phyloP scores from a whole-genome alignment of 2,329 filamentous ascomycete species.

The Neofusicoccum sp. region DNA sequence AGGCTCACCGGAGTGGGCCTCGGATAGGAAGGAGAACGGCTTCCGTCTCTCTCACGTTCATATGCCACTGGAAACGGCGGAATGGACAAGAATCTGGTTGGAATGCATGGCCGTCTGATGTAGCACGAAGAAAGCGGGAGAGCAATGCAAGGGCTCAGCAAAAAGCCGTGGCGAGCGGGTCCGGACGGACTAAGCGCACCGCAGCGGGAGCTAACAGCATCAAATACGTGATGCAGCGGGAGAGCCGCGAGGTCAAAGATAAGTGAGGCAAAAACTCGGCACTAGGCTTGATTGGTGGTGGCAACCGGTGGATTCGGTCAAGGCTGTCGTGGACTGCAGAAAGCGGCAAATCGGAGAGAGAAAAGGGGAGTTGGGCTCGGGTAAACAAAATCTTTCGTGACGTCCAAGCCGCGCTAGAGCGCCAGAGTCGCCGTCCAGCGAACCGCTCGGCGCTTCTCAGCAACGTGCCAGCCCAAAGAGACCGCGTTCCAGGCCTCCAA shows the following conservation, averaged over 20 bases:
- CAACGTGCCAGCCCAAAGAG: slow-evolving; percentile 1
- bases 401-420: neutral
- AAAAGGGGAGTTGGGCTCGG: neutral
- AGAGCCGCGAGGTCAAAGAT: neutral
- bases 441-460: slow-evolving; percentile 8
- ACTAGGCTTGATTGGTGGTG: slow-evolving; percentile 4
- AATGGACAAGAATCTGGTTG: neutral
- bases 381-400: slow-evolving; percentile 6
- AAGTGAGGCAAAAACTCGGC: neutral
- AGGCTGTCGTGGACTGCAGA: neutral
- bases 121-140: neutral
- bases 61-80: neutral
- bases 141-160: neutral
- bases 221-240: neutral
- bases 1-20: too few relatives aligned
- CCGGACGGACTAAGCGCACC: neutral
- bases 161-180: neutral
- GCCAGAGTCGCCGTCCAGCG: neutral
- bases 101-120: neutral
- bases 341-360: slow-evolving; percentile 11
- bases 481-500: slow-evolving; percentile 10
- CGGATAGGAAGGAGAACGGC: neutral
- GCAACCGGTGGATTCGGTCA: slow-evolving; percentile 1
- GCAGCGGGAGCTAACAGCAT: neutral
- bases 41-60: neutral